Base-by-base conservation (phyloP, 2,329 filamentous ascomycete genomes). In the Aspergillus persii region DNA sequence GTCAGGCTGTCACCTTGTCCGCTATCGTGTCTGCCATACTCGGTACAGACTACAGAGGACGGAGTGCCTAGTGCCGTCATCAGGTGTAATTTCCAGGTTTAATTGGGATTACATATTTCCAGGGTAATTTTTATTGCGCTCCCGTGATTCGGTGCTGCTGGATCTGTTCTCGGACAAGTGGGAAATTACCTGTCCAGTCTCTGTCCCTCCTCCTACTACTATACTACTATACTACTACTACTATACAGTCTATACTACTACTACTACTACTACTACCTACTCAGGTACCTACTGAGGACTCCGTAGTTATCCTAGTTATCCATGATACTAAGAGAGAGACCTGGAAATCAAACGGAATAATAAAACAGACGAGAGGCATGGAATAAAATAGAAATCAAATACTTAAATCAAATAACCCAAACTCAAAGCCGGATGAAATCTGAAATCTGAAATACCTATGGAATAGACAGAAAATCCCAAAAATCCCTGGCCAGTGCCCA, bases 401-500 rank as follows among this genome's bases (percentile, higher is more conserved):
- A 15, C 29, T 47, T 27, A 29, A 12, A 7, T 6, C 27, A 11
- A 53, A 49, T 36, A 46, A 50, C n/a, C 18, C 27, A 30, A 12
- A 56, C 11, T n/a, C 30, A 50, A 48, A 23, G 18, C 18, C 18
- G 18, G 1, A 23, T 23, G 27, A 52, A 39, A 31, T 41, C 44
- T 39, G 5, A 12, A 36, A 54, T 39, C 46, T 46, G n/a, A 53
- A 53, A 50, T 48, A n/a, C n/a, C n/a, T n/a, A 11, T n/a, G 23
- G 26, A 15, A 44, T n/a, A 44, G 44, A 46, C 41, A 31, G 49
- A 58, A 46, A 31, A 50, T 33, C 33, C 18, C 41, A 59, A 50
- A 54, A 56, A 60, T 41, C 50, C 47, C 50, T 61, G 61, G 44
- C 59, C 61, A 60, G 18, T 53, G 50, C 15, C 50, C 50, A 33